phyloP scores from a whole-genome alignment of 2,329 filamentous ascomycete genomes.

The Fusarium sp. region DNA sequence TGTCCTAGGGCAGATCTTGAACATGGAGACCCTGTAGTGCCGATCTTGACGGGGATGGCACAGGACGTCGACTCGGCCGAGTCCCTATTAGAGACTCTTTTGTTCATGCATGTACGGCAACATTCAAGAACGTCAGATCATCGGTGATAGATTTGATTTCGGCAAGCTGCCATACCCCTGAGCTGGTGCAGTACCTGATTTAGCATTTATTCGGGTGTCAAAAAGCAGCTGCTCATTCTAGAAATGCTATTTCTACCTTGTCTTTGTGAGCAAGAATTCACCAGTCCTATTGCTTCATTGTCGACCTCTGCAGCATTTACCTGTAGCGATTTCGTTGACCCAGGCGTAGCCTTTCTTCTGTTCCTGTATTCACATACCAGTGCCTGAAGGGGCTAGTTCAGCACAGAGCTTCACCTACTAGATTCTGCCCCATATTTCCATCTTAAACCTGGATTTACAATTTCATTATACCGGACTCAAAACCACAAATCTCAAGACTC shows the following conservation, averaged over 20 bases:
- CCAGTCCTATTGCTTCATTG: background rate
- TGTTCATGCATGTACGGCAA: background rate
- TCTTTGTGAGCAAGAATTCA: background rate
- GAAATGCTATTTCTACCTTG: background rate
- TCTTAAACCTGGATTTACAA: background rate
- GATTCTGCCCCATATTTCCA: background rate
- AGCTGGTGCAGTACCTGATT: background rate
- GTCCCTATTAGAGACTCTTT: background rate
- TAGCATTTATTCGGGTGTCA: background rate
- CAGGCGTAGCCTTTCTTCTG: background rate
- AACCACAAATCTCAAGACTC: background rate
- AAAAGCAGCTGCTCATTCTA: background rate
- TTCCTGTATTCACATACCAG: background rate
- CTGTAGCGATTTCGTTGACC: background rate
- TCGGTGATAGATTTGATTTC: background rate
- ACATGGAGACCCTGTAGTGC: background rate
- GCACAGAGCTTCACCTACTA: background rate
- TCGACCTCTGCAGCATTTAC: background rate
- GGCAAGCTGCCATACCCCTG: background rate
- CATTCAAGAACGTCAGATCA: background rate
- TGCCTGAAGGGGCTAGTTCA: background rate
- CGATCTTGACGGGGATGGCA: constrained; percentile 5
- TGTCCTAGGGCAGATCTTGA: background rate
- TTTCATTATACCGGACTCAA: background rate
- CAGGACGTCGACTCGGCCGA: constrained; percentile 1